Evolutionary conservation across 805 yeast genomes (phyloP).

Genomic region (Kuraishia molischiana): DNA sequence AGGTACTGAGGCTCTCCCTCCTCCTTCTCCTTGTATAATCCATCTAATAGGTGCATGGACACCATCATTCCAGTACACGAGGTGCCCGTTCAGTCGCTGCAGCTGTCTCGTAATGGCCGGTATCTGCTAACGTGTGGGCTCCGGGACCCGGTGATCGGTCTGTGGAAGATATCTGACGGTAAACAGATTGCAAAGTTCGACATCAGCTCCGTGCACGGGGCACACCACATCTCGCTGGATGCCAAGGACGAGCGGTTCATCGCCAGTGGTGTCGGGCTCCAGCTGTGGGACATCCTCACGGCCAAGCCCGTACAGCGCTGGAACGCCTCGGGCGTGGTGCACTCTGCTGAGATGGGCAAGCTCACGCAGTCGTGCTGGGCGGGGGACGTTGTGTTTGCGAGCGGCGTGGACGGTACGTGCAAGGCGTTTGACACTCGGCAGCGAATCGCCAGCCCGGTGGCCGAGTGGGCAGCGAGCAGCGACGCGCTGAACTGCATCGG

Average conservation of each 20-base stretch:
- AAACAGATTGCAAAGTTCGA: neutral
- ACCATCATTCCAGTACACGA: neutral
- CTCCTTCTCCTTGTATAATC: too few species aligned
- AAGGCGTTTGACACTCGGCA: constrained; percentile 1
- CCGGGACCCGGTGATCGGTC: neutral
- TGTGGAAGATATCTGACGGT: neutral
- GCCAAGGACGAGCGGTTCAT: neutral
- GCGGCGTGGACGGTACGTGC: constrained; percentile 1
- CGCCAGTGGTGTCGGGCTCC: neutral
- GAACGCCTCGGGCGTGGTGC: neutral
- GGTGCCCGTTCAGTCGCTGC: neutral
- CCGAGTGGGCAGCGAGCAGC: neutral
- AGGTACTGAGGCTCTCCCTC: too few species aligned
- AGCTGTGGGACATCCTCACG: neutral
- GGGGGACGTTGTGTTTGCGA: neutral
- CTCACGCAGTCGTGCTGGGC: neutral
- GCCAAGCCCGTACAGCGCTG: neutral
- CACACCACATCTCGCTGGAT: neutral
- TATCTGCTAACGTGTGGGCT: neutral
- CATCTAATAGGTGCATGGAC: too few species aligned
- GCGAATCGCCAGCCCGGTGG: neutral
- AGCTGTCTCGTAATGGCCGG: neutral
- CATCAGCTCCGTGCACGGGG: neutral
- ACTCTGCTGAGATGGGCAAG: neutral
- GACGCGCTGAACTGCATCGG: neutral